Base-by-base conservation (phyloP, 2,329 filamentous ascomycete species). In the Ceratocystis albifundus region DNA sequence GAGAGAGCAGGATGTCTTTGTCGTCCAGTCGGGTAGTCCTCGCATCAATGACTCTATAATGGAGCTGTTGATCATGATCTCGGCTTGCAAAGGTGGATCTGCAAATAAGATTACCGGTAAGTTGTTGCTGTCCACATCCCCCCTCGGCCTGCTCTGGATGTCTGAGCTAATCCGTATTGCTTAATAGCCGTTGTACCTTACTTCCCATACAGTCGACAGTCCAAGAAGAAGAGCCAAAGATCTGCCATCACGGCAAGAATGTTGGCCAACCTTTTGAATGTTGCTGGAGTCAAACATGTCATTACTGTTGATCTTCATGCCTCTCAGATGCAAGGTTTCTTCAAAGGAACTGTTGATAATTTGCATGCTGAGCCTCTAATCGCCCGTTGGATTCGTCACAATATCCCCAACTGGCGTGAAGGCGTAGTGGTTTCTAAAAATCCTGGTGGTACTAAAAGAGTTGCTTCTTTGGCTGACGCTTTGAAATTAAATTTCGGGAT, bases 241-340 rank as follows among this genome's bases (percentile, higher is more conserved):
- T 94, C 94, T 64, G 91, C 94, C 68, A 97, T 99, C 73, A 96
- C 94, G 7, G 94, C 94, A 66, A 87, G 93, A 71, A 96, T 99
- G 91, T 84, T 99, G 65, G 93, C 94, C 69, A 99, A 99, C 75
- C 84, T 97, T 62, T 85, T 99, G 71, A 84, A 89, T 68, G 89
- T 99, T 67, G 94, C 94, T 64, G 94, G 94, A 65, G 91, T 99
- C 70, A 91, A 96, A 77, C 94, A 99, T 79, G 89, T 99, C 75
- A 92, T 99, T 72, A 99, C 94, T 17, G 88, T 99, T 73, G 94
- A 99, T 74, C 83, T 99, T 36, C 94, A 99, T 78, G 89, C 89
- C 65, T 91, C 89, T n/a, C 94, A 97, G 79, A 97, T 97, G 90
- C 94, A 99, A 78, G 94, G 94, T 67, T 99, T 99, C 79, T 99